These are phyloP conservation scores for Fusarium circinatum DNA, from an alignment of 2,329 filamentous ascomycete species.

Conservation along the genomic window DNA sequence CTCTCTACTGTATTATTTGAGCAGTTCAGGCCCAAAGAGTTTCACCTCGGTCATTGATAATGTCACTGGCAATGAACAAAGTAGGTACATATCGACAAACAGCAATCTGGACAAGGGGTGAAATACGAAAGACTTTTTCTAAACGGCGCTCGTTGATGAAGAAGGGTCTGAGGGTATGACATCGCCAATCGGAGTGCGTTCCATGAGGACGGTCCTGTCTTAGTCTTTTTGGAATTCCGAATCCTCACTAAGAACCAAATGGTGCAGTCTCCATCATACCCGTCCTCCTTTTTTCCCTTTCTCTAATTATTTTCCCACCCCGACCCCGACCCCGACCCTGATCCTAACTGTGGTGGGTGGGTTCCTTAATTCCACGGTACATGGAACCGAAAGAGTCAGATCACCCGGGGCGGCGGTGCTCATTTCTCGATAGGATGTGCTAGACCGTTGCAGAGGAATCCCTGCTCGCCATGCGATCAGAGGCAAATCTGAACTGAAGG, in stretches of 20 bases:
- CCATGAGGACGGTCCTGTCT: conserved; percentile 41
- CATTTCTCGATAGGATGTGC: conserved; percentile 15
- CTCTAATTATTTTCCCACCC: conserved; percentile 2
- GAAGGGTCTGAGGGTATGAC: conserved; percentile 27
- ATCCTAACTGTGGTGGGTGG: conserved; percentile 2
- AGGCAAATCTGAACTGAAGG: conserved; percentile 5
- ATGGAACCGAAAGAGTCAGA: conserved; percentile 35
- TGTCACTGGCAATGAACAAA: conserved; percentile 4
- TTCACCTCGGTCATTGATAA: background rate
- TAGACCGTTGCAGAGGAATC: conserved; percentile 15
- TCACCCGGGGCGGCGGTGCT: conserved; percentile 21
- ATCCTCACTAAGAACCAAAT: conserved; percentile 5
- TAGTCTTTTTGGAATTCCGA: conserved; percentile 29
- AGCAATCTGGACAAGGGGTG: conserved; percentile 30
- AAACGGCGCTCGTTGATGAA: conserved; percentile 23
- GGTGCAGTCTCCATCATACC: background rate
- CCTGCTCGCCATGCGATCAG: conserved; percentile 35
- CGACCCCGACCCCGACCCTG: conserved; percentile 6
- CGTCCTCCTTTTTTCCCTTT: conserved; percentile 17
- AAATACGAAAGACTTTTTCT: conserved; percentile 27
- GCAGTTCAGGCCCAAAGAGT: background rate
- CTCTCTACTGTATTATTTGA: background rate
- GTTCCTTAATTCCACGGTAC: conserved; percentile 15
- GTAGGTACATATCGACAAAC: background rate
- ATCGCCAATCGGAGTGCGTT: conserved; percentile 42